Base-by-base conservation (phyloP, 2,329 filamentous ascomycete species). In the Xylariaceae sp. region DNA sequence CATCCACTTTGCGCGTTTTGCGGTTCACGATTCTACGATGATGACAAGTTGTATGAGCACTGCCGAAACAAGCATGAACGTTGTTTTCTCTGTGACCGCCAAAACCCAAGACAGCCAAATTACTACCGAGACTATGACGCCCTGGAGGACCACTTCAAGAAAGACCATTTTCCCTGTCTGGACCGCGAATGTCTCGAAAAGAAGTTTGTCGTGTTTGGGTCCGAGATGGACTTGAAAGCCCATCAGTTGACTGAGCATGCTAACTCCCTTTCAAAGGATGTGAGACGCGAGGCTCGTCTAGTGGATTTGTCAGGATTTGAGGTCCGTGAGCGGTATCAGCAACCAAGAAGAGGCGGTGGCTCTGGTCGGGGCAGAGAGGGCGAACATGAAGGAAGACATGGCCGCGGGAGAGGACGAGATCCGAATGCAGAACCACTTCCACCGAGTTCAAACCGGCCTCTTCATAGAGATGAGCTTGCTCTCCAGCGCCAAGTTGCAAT, bases 181-280 rank as follows among this genome's bases (percentile, higher is more conserved):
- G 91, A 99, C 64, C 79, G 81, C 51, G 91, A 96, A 67, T 99
- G 94, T 66, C 70, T 94, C 67, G 94, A 97, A 64, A 96, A 96
- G 80, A 97, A 96, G 69, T 96, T 97, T 68, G 88, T 97, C 32
- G 94, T 97, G 0, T 99, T 99, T 64, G 89, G 90, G 53, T 91
- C 91, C 0, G 89, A 96, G 66, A 85, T 99, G 77, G 94, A 99
- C 66, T 74, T 99, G 46, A 95, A 97, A 70, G 94, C 88, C 2
- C 94, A 99, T 72, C 89, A 95, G 69, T 73, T 99, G 7, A 86
- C 88, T 63, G 82, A 86, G 51, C 94, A 99, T 68, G 89, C 86
- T 0, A 84, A 85, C 62, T 83, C 86, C 0, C 70, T 95, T 29
- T 89, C 90, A 6, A 96, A 95, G 66, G 88, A 92, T 62, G 85